A percentile compares a stretch with the other conserved stretches of the same genome.
Evolutionary conservation across 208 protist species (phyloP).

Genomic region (Vickermania spadyakhi): DNA sequence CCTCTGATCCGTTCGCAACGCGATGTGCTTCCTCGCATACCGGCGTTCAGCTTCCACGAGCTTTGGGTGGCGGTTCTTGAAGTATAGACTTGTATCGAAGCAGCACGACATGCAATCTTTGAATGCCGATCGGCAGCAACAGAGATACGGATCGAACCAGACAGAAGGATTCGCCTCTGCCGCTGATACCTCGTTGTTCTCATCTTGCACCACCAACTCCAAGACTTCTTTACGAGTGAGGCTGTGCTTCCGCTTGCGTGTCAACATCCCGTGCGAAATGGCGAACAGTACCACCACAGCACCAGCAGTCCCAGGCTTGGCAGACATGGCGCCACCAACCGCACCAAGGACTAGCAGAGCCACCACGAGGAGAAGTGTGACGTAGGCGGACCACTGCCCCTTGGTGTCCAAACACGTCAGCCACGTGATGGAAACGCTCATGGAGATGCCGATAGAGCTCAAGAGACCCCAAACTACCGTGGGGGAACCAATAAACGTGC

Average conservation of each 20-base stretch:
- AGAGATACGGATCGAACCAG: constrained; percentile 60
- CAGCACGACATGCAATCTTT: constrained; percentile 59
- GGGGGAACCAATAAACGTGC: constrained; percentile 35
- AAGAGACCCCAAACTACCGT: constrained; percentile 52
- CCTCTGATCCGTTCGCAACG: constrained; percentile 69
- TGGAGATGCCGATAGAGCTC: constrained; percentile 38
- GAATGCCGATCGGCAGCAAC: constrained; percentile 65
- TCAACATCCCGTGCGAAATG: constrained; percentile 56
- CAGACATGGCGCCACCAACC: constrained; percentile 29
- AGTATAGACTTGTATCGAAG: constrained; percentile 43
- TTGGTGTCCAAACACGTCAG: constrained; percentile 53
- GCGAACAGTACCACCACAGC: constrained; percentile 53
- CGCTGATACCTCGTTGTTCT: constrained; percentile 20
- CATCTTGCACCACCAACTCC: constrained; percentile 21
- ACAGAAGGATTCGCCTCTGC: constrained; percentile 12
- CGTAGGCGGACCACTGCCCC: constrained; percentile 59
- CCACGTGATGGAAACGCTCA: constrained; percentile 64
- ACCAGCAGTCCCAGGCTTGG: constrained; percentile 11
- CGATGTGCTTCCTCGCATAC: constrained; percentile 39
- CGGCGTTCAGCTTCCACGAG: constrained; percentile 42
- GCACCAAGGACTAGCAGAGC: constrained; percentile 42
- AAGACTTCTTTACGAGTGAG: constrained; percentile 48
- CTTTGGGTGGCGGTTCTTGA: constrained; percentile 71
- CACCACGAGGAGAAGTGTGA: constrained; percentile 35
- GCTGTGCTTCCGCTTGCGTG: constrained; percentile 59